These are phyloP conservation scores for Euclidium syriacum DNA, from an alignment of 345 rosid genomes.

Conservation along the genomic window DNA sequence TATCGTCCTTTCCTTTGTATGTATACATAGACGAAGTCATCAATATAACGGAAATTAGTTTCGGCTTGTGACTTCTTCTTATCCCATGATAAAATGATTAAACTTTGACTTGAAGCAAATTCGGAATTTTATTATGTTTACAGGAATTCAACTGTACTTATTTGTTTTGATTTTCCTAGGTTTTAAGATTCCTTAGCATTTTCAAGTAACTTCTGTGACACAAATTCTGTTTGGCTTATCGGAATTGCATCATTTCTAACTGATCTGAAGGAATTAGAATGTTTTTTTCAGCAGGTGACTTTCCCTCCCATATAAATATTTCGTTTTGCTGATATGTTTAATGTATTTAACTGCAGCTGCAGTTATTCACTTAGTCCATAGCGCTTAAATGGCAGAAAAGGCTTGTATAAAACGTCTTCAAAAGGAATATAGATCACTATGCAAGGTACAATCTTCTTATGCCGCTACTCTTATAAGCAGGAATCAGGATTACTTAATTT, in stretches of 20 bases:
- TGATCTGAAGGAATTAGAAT: background rate
- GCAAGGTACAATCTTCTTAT: conserved; percentile 49
- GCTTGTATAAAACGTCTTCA: conserved; percentile 91
- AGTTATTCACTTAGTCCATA: background rate
- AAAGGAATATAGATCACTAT: conserved; percentile 93
- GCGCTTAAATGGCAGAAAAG: conserved; percentile 71
- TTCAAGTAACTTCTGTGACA: background rate
- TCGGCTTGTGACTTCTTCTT: background rate
- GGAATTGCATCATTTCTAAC: background rate
- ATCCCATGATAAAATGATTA: background rate
- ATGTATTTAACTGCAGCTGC: background rate
- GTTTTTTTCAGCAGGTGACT: background rate
- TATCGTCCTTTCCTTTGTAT: background rate
- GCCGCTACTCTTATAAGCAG: background rate
- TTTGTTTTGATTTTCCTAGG: background rate
- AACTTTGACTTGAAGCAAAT: background rate
- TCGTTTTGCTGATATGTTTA: background rate
- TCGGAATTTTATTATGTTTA: background rate
- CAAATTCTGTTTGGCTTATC: background rate
- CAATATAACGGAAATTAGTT: background rate
- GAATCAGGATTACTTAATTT: background rate
- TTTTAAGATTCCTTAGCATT: background rate
- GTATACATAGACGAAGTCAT: background rate
- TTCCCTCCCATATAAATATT: background rate
- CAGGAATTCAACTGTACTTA: background rate